A percentile compares a stretch with the other conserved stretches of the same genome.
Evolutionary conservation across 164 flowering plant species (phyloP).

Genomic region (Dillenia turbinata): DNA sequence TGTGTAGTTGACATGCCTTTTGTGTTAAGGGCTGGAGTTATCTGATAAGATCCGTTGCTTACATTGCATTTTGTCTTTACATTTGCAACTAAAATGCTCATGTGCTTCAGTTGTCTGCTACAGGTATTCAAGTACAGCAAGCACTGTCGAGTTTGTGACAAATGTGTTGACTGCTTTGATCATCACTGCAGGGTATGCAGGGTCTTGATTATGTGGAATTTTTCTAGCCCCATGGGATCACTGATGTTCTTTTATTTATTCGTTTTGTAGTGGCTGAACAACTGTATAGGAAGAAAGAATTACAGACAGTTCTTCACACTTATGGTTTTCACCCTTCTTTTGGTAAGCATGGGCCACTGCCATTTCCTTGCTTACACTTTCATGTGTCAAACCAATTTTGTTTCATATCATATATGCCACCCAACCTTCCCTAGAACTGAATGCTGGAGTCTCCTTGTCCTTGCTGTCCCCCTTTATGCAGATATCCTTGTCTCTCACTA

Average conservation of each 20-base stretch:
- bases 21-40: background rate
- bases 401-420: background rate
- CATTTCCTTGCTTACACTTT: slow-evolving; percentile 3
- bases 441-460: too few species aligned
- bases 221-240: background rate
- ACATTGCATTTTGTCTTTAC: background rate
- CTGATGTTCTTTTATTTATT: slow-evolving; percentile 15
- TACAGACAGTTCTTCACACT: slow-evolving; percentile 86
- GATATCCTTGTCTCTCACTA: too few species aligned
- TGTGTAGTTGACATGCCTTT: slow-evolving; percentile 16
- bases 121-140: slow-evolving; percentile 99
- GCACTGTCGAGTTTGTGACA: slow-evolving; percentile 99
- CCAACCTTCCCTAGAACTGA: background rate
- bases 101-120: slow-evolving; percentile 1
- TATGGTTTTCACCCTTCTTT: slow-evolving; percentile 81
- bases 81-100: too few species aligned
- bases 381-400: background rate
- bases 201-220: slow-evolving; percentile 4
- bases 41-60: background rate
- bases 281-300: slow-evolving; percentile 90
- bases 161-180: slow-evolving; percentile 94
- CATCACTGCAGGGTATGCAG: slow-evolving; percentile 95
- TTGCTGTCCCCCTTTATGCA: too few species aligned
- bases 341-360: slow-evolving; percentile 58
- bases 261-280: slow-evolving; percentile 91